Evolutionary conservation across 257 asterid genomes (phyloP), one percentile per base, ranked within the genome.

Genomic region (Paraleonurus japonicus): DNA sequence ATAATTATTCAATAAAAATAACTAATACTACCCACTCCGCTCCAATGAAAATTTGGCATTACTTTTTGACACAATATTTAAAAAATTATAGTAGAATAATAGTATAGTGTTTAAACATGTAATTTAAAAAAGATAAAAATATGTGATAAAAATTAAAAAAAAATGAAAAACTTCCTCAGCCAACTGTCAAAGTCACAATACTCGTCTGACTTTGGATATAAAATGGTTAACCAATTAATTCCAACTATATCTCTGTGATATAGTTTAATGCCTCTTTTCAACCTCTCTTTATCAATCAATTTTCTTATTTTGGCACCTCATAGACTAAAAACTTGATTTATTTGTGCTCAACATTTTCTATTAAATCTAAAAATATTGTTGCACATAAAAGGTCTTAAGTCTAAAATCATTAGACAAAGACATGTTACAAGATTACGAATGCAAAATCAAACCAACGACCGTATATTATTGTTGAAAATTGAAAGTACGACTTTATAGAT

Each of bases 171-270:
- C n/a, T n/a, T n/a, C n/a, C n/a, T n/a, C n/a, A n/a, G n/a, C n/a
- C n/a, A 74, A 59, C 58, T n/a, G 63, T 26, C 61, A 13, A 20
- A 60, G 32, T 74, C 70, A 68, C 59, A 48, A 50, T 75, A 48
- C 43, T 75, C 23, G 74, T 58, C 69, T 60, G 43, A 47, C 54
- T 32, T 33, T 32, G 22, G 19, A 26, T 45, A 23, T 20, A 48
- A 48, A 45, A 45, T 70, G 20, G 58, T 35, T 45, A 13, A 15
- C 48, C 55, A 32, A 41, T 13, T 51, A 45, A 41, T 17, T 51
- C 65, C 72, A 70, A 51, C 71, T 23, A 17, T 51, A 75, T 69
- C 39, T 75, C 61, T 69, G 75, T 75, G 80, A 69, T 0, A 35
- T 32, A 17, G 28, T 35, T 69, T 50, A 69, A 75, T 69, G 24